Evolutionary conservation across 2,329 filamentous ascomycete genomes (phyloP), one percentile per base, ranked within the genome.

Genomic region (Clarireedia hainanense): DNA sequence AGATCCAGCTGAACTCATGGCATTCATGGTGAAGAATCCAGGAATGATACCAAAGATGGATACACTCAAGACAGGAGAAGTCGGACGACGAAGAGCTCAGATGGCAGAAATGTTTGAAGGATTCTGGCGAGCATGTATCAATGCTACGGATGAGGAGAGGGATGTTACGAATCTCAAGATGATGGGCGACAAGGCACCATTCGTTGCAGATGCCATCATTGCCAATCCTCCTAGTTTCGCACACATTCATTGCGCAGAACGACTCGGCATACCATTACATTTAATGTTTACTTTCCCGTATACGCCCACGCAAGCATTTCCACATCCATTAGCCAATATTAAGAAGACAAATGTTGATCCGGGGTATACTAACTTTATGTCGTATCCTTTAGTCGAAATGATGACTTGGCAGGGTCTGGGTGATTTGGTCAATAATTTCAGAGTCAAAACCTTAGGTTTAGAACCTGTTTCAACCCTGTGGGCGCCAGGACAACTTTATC

Each of bases 381-480:
- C 82, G 1, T 94, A 91, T 66, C 84, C 86, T 0, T 72, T 92
- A 37, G 86, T 92, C 1, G 88, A 92, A 67, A 86, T 89, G 81
- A 89, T 92, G 79, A 87, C 90, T 1, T 96, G 91, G 91, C 90
- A 96, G 70, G 91, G 91, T 75, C 75, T 92, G 0, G 88, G 88
- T 2, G 88, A 91, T 67, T 72, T 92, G 27, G 80, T 92, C 61
- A 92, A 92, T 65, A 75, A 81, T 27, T 90, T 91, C 63, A 78
- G 89, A 47, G 76, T 82, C 5, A 81, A 84, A 54, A 88, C 83
- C 0, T 73, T 92, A 1, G 80, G 79, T 1, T 72, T 92, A 0
- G 88, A 91, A 60, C 85, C 86, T 0, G 82, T 92, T 2, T 88
- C 84, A 37, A 88, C 84, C 0, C 72, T 91, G 0, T 91, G 87